phyloP scores from a whole-genome alignment of 2,329 filamentous ascomycete species.

The Septoria linicola region DNA sequence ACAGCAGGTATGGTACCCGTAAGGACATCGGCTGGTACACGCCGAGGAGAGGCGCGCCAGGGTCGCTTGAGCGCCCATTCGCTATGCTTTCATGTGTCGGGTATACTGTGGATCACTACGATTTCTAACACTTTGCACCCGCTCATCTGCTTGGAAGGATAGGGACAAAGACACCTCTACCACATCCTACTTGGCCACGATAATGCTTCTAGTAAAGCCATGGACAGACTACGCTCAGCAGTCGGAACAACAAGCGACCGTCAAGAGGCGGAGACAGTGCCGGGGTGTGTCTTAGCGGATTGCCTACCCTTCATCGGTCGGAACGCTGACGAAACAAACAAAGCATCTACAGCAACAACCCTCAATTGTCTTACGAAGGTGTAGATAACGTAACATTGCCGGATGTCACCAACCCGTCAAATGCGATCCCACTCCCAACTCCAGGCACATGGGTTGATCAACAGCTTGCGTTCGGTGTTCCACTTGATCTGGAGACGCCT shows the following conservation, averaged over 20 bases:
- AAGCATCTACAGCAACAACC: not conserved
- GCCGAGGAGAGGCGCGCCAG: not conserved
- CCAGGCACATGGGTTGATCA: conserved; percentile 4
- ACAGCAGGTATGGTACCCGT: too few species aligned
- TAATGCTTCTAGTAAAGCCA: not conserved
- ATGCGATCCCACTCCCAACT: not conserved
- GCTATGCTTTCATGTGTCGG: not conserved
- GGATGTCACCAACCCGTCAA: not conserved
- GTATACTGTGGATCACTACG: conserved; percentile 5
- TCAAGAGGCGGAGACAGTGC: not conserved
- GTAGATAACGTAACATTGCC: not conserved
- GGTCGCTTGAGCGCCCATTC: conserved; percentile 1
- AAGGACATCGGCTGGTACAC: not conserved
- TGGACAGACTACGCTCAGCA: not conserved
- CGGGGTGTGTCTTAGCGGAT: not conserved
- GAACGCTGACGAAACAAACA: not conserved
- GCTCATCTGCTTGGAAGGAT: too few species aligned
- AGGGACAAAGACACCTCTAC: not conserved
- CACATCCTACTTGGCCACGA: not conserved
- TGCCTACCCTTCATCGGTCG: not conserved
- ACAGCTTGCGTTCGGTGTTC: not conserved
- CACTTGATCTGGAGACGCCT: conserved; percentile 4
- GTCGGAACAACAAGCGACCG: not conserved
- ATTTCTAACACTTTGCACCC: not conserved
- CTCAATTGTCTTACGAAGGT: not conserved